phyloP scores from a whole-genome alignment of 495 filamentous ascomycete genomes.

The Astrothelium macrocarpum region DNA sequence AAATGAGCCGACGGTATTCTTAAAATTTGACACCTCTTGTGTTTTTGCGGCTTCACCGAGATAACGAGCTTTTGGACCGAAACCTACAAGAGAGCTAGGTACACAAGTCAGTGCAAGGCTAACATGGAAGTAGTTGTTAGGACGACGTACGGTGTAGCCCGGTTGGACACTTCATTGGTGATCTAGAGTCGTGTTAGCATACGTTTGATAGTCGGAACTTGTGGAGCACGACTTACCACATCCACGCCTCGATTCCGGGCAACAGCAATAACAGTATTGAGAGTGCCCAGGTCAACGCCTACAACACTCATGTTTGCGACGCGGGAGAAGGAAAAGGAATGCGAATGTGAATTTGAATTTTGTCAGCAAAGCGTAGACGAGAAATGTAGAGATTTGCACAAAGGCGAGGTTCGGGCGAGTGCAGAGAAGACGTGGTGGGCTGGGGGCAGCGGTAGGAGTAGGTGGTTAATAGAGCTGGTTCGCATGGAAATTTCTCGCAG shows the following conservation, averaged over 20 bases:
- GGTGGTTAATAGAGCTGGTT: background rate
- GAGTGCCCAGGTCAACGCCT: slow-evolving; percentile 91
- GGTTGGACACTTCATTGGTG: slow-evolving; percentile 98
- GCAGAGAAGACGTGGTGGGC: background rate
- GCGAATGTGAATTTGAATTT: background rate
- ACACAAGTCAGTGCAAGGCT: slow-evolving; percentile 22
- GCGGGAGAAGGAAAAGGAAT: background rate
- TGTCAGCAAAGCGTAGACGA: background rate
- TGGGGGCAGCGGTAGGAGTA: background rate
- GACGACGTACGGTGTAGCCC: slow-evolving; percentile 81
- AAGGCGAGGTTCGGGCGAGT: background rate
- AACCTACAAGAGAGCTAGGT: slow-evolving; percentile 81
- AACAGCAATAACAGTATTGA: slow-evolving; percentile 96
- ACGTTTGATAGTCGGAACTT: background rate
- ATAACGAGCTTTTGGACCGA: slow-evolving; percentile 84
- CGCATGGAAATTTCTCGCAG: slow-evolving; percentile 5
- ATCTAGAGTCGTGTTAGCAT: slow-evolving; percentile 49
- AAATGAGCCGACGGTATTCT: slow-evolving; percentile 90
- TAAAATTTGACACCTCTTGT: slow-evolving; percentile 97
- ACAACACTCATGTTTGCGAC: slow-evolving; percentile 58
- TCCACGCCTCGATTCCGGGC: slow-evolving; percentile 97
- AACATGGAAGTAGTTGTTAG: slow-evolving; percentile 7
- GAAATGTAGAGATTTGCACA: background rate
- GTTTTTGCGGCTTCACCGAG: slow-evolving; percentile 94
- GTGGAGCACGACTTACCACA: slow-evolving; percentile 62